Conservation (phyloP, 768 basidiomycete species). For the Amyloporia xantha region DNA sequence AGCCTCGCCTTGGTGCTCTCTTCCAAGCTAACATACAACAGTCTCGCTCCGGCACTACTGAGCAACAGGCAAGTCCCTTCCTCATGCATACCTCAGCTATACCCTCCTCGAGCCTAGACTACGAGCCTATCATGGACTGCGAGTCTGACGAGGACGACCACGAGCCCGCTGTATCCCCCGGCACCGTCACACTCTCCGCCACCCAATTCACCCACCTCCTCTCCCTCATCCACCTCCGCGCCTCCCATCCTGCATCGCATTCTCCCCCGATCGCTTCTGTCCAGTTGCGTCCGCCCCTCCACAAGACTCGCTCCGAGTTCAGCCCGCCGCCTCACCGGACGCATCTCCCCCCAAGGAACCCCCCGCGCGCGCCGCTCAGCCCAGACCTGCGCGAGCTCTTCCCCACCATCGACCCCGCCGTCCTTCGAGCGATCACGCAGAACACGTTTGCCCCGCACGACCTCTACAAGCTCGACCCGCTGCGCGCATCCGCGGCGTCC, state of each 20-base stretch:
- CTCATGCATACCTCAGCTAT: too few species aligned
- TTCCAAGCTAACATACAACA: too few species aligned
- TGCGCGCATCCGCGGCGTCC: neutral
- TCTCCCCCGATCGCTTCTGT: neutral
- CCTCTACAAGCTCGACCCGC: constrained; percentile 2
- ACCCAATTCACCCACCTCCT: neutral
- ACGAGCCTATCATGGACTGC: too few species aligned
- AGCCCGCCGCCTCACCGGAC: neutral
- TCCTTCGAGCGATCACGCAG: constrained; percentile 1
- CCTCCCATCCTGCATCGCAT: constrained; percentile 8
- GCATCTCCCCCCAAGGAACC: neutral
- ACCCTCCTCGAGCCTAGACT: too few species aligned
- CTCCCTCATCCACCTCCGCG: constrained; percentile 10
- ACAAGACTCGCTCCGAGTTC: neutral
- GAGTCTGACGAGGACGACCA: too few species aligned
- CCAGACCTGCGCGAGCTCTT: constrained; percentile 1
- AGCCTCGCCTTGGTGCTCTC: too few species aligned
- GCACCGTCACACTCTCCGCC: constrained; percentile 2
- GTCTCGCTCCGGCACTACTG: too few species aligned
- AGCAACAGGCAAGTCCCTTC: too few species aligned
- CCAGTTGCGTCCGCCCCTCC: neutral
- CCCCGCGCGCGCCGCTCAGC: neutral
- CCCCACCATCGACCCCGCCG: constrained; percentile 5
- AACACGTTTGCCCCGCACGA: neutral
- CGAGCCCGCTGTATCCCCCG: neutral